Percentiles rank a stretch among this genome's conserved stretches.
Conservation (phyloP, 2,329 filamentous ascomycete species). For the Neophaeococcomyces aloes region DNA sequence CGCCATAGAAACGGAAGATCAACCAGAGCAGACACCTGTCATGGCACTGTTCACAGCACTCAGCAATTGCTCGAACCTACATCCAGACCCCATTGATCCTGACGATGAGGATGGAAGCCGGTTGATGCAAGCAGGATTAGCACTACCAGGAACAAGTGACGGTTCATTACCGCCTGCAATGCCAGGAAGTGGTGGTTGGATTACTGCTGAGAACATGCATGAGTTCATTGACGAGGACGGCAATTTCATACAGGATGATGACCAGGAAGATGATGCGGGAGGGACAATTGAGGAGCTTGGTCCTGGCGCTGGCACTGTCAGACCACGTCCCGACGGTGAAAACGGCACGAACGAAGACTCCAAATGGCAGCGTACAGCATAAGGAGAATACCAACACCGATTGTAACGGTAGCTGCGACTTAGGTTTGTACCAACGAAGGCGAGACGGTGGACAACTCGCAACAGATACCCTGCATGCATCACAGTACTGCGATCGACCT, state of each 20-base stretch:
- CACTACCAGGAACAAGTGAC: constrained; percentile 26
- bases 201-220: constrained; percentile 82
- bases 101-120: constrained; percentile 28
- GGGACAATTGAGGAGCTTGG: constrained; percentile 44
- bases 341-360: constrained; percentile 30
- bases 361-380: constrained; percentile 46
- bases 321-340: constrained; percentile 28
- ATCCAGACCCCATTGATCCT: constrained; percentile 34
- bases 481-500: too few relatives aligned
- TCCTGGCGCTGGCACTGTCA: constrained; percentile 33
- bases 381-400: constrained; percentile 11
- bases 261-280: constrained; percentile 40
- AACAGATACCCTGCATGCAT: too few relatives aligned
- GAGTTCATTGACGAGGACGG: constrained; percentile 74
- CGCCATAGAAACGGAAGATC: constrained; percentile 23
- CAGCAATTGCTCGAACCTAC: constrained; percentile 39
- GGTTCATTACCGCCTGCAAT: constrained; percentile 37
- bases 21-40: constrained; percentile 29
- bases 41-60: constrained; percentile 36
- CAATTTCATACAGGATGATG: constrained; percentile 56
- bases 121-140: constrained; percentile 30
- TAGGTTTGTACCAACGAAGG: too few relatives aligned
- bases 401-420: too few relatives aligned
- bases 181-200: constrained; percentile 41
- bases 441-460: too few relatives aligned